These are phyloP conservation scores for Candolleomyces efflorescens DNA, from an alignment of 768 basidiomycete genomes.

Conservation along the genomic window DNA sequence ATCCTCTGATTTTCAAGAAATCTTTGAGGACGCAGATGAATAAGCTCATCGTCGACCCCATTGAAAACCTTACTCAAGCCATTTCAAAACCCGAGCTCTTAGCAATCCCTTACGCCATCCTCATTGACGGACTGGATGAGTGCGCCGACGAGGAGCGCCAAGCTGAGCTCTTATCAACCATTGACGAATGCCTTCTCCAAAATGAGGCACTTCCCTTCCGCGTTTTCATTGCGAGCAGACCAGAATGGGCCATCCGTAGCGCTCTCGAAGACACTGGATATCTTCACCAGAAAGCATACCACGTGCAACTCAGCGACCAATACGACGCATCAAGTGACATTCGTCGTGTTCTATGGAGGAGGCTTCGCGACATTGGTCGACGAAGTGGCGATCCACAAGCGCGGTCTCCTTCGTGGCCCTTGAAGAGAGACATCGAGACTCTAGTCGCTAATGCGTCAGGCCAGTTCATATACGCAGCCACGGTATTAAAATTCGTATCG, in stretches of 20 bases:
- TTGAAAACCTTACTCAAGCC: background rate
- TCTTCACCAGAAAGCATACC: background rate
- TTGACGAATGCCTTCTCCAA: background rate
- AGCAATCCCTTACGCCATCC: background rate
- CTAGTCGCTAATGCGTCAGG: background rate
- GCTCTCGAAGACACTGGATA: background rate
- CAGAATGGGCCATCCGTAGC: conserved; percentile 7
- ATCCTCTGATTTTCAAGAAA: background rate
- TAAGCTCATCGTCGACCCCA: conserved; percentile 5
- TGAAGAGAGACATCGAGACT: background rate
- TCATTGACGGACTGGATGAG: conserved; percentile 13
- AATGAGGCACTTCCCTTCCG: conserved; percentile 1
- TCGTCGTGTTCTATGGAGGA: background rate
- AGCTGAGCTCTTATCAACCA: conserved; percentile 3
- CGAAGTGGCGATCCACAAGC: no score
- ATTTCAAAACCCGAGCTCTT: background rate
- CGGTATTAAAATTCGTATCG: background rate
- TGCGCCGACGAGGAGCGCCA: conserved; percentile 9
- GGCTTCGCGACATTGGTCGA: background rate
- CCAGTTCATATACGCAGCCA: background rate
- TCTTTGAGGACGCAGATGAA: conserved; percentile 3
- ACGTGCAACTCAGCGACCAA: conserved; percentile 1
- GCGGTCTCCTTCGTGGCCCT: conserved; percentile 4
- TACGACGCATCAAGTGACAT: background rate
- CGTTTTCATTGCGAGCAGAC: conserved; percentile 12